Base-by-base conservation (phyloP, 2,329 filamentous ascomycete species). In the Didymella arachidicola region DNA sequence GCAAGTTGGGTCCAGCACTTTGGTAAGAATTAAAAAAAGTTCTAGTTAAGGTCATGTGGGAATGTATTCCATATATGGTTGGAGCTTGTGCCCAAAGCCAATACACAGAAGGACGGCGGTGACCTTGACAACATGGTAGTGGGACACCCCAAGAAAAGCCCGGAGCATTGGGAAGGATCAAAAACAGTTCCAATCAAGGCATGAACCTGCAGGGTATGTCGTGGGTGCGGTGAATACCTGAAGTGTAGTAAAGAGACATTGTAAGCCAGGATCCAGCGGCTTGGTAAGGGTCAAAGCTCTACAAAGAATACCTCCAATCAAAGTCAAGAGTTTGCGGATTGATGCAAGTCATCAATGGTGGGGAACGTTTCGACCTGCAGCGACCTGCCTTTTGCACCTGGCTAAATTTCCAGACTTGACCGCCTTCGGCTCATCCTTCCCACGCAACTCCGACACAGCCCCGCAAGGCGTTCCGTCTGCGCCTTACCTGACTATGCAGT, bases 61-160 rank as follows among this genome's bases (percentile, higher is more conserved):
- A 32, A 32, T 16, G 16, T 32, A 16, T 32, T 16, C 12, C 30
- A 6, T 11, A 14, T 97, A 76, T 97, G 93, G 5, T 83, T 99
- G 67, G 99, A 99, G 82, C 93, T 99, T 50, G 77, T 83, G 36
- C 81, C 81, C 0, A 82, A 82, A 80, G 65, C 71, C 64, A 3
- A 73, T 12, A 16, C 12, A 14, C 30, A 72, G 59, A 61, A 64
- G 42, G 48, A 61, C 34, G 58, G 63, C 4, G 55, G 65, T 22
- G 62, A 68, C 41, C 38, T 22, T 61, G 7, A 54, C 32, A 19
- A 49, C 62, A 27, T 63, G 29, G 27, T 16, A 3, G 32, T n/a
- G 32, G 32, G 16, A 18, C 5, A 5, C 12, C n/a, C 7, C 7
- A 36, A 7, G 32, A 16, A 36, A n/a, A 16, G 11, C 7, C 32